Evolutionary conservation across 1,284 basidiomycete genomes (phyloP), one percentile per base, ranked within the genome.

Genomic region (Ganoderma boninense): DNA sequence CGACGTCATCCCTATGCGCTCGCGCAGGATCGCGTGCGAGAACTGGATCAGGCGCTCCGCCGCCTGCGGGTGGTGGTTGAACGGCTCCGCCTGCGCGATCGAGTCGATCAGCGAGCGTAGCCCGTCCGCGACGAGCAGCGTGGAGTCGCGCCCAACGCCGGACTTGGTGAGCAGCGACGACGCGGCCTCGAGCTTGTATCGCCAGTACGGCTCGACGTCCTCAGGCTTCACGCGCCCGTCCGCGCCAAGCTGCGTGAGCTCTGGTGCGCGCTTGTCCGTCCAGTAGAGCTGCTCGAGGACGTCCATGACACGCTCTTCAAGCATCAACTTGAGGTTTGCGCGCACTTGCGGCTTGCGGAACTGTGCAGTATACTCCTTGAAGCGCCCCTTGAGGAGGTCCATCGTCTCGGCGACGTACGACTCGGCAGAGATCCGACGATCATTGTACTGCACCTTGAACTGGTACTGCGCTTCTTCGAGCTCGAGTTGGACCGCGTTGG

Each of bases 381-480:
- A 97, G 60, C 94, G 91, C 0, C 90, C 88, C 83, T 99, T 99
- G 75, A 99, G 90, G 10, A 89, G 86, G 78, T 99, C 97, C 83
- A 99, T 93, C 2, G 96, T 97, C 83, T 99, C 98, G 20, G 97
- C 97, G 64, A 99, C 96, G 79, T 99, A 99, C 3, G 95, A 97
- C 81, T 99, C 98, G 14, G 98, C 92, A 0, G 95, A 95, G 75
- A 99, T 95, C 35, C 94, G 89, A 26, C 96, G 91, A 82, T 99
- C 98, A 80, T 99, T 99, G 86, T 99, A 99, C 81, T 99, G 96
- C 0, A 99, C 97, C 82, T 99, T 99, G 90, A 99, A 99, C 81
- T 99, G 97, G 81, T 99, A 99, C 38, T 92, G 92, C 1, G 97
- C 93, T 78, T 99, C 97, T 81, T 99, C 97, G 16, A 99, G 88